These are phyloP conservation scores for Penicillium fimorum DNA, from an alignment of 495 filamentous ascomycete genomes.

Conservation along the genomic window DNA sequence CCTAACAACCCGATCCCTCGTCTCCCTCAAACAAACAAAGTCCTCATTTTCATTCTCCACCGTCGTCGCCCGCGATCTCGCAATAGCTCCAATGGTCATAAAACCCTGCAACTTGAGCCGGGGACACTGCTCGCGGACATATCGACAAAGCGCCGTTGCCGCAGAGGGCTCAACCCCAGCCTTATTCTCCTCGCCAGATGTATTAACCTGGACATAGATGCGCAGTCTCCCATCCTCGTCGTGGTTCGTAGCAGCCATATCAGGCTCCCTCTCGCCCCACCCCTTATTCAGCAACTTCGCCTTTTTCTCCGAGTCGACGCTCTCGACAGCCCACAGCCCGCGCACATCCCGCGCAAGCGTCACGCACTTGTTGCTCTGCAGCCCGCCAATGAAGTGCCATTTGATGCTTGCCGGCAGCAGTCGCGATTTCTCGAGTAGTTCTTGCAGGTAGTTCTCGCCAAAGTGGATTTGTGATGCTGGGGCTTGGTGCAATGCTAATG, in stretches of 20 bases:
- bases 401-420: constrained; percentile 74
- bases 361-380: constrained; percentile 92
- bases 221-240: constrained; percentile 46
- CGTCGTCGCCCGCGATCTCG: constrained; percentile 66
- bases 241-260: constrained; percentile 6
- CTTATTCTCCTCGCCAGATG: constrained; percentile 83
- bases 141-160: constrained; percentile 59
- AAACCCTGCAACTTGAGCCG: constrained; percentile 73
- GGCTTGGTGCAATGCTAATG: constrained; percentile 72
- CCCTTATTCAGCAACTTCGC: constrained; percentile 76
- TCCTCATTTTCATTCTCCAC: constrained; percentile 86
- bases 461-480: constrained; percentile 70
- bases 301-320: constrained; percentile 84
- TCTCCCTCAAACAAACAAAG: constrained; percentile 66
- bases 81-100: constrained; percentile 97
- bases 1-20: constrained; percentile 60
- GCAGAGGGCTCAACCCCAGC: constrained; percentile 67
- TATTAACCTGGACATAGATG: constrained; percentile 92
- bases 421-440: constrained; percentile 80
- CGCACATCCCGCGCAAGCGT: constrained; percentile 76
- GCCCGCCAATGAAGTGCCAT: constrained; percentile 95
- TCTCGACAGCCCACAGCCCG: constrained; percentile 91
- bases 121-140: constrained; percentile 67
- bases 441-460: constrained; percentile 96
- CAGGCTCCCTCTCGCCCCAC: constrained; percentile 51